Evolutionary conservation across 495 filamentous ascomycete genomes (phyloP).

Genomic region (Poronia punctata): DNA sequence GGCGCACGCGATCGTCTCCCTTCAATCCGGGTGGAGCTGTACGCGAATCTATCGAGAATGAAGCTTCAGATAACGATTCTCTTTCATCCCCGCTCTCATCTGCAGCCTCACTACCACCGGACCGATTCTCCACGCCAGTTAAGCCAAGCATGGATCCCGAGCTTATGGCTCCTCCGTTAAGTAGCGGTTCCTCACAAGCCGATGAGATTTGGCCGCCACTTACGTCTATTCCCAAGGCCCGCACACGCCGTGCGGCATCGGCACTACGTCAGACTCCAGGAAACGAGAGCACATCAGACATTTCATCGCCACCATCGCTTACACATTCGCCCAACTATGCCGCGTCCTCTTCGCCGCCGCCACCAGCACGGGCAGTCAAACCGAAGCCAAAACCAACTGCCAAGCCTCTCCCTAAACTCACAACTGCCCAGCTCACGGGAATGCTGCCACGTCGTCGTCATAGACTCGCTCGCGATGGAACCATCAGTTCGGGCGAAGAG

Average conservation of each 20-base stretch:
- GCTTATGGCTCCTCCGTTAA: slow-evolving; percentile 38
- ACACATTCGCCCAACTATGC: slow-evolving; percentile 45
- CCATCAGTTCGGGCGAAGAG: slow-evolving; percentile 10
- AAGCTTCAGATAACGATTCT: slow-evolving; percentile 21
- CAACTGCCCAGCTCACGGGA: slow-evolving; percentile 36
- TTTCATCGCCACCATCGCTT: slow-evolving; percentile 44
- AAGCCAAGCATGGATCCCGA: slow-evolving; percentile 27
- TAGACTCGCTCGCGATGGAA: slow-evolving; percentile 13
- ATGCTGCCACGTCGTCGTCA: slow-evolving; percentile 34
- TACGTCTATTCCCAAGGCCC: slow-evolving; percentile 29
- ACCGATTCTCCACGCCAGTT: slow-evolving; percentile 15
- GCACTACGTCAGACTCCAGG: slow-evolving; percentile 24
- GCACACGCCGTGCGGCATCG: slow-evolving; percentile 13
- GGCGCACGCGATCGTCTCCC: slow-evolving; percentile 18
- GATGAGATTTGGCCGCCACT: slow-evolving; percentile 35
- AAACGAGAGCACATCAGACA: slow-evolving; percentile 29
- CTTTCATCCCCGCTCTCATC: slow-evolving; percentile 14
- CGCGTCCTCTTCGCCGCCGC: slow-evolving; percentile 20
- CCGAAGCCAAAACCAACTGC: slow-evolving; percentile 14
- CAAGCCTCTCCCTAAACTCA: slow-evolving; percentile 24
- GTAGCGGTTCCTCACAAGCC: slow-evolving; percentile 33
- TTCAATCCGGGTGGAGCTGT: slow-evolving; percentile 23
- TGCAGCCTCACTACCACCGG: slow-evolving; percentile 11
- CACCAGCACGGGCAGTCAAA: slow-evolving; percentile 13
- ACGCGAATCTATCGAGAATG: slow-evolving; percentile 17